A percentile compares a stretch with the other conserved stretches of the same genome.
These are phyloP conservation scores for Grosmannia huntii DNA, from an alignment of 2,329 filamentous ascomycete genomes.

Conservation along the genomic window DNA sequence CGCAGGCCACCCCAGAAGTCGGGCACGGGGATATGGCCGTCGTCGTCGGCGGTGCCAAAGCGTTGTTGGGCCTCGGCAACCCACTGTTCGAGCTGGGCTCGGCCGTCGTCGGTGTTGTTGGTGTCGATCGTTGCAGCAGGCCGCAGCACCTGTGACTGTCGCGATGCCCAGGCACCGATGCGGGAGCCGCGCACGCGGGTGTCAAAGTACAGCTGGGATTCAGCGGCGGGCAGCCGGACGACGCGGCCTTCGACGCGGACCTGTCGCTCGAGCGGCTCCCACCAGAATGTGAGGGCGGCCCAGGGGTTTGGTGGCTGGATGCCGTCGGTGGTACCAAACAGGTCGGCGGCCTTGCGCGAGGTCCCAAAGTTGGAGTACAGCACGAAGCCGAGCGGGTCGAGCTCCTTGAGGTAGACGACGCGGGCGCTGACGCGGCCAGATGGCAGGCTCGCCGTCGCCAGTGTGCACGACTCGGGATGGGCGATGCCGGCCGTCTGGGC, in stretches of 20 bases:
- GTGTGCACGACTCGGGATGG: constrained; percentile 78
- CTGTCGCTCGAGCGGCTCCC: constrained; percentile 76
- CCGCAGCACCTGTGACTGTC: constrained; percentile 64
- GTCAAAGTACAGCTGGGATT: constrained; percentile 59
- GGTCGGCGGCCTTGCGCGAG: constrained; percentile 53
- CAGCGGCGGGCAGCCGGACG: constrained; percentile 52
- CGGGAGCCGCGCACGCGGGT: constrained; percentile 64
- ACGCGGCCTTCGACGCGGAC: constrained; percentile 74
- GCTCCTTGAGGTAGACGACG: constrained; percentile 89
- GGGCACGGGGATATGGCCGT: constrained; percentile 68
- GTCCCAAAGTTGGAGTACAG: constrained; percentile 90
- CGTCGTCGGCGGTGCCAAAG: constrained; percentile 69
- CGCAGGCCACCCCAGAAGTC: constrained; percentile 91
- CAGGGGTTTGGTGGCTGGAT: constrained; percentile 46
- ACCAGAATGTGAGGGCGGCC: constrained; percentile 82
- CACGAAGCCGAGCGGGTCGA: constrained; percentile 72
- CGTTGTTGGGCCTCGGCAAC: constrained; percentile 63
- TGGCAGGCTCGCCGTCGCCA: constrained; percentile 75
- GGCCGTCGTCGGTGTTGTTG: constrained; percentile 55
- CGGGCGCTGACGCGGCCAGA: constrained; percentile 74
- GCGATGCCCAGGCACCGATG: constrained; percentile 86
- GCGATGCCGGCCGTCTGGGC: constrained; percentile 45
- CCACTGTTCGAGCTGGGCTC: constrained; percentile 61
- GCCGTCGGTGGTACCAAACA: constrained; percentile 25
- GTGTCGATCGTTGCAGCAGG: too few relatives aligned